These are phyloP conservation scores for Naegleria gruberi DNA, from an alignment of 208 protist genomes.

Conservation along the genomic window DNA sequence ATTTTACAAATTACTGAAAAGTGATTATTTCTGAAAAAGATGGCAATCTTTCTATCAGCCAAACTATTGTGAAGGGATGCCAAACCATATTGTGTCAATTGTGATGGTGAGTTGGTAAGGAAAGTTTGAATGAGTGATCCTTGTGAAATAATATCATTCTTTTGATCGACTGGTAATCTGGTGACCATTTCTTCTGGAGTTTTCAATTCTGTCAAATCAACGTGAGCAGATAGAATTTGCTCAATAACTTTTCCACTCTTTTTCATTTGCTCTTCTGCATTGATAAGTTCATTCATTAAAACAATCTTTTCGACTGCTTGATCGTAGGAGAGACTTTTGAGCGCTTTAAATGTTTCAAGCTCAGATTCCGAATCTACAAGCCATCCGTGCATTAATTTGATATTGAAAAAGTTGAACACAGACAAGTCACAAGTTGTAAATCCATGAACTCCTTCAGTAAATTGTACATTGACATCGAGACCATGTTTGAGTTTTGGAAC, in stretches of 20 bases:
- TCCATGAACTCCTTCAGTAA: neutral
- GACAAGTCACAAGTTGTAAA: neutral
- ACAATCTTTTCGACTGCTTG: conserved; percentile 17
- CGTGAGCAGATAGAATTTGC: no score
- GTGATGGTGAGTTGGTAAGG: neutral
- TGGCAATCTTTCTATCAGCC: neutral
- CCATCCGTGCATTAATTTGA: conserved; percentile 15
- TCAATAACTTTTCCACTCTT: no score
- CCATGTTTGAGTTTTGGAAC: conserved; percentile 12
- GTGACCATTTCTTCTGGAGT: neutral
- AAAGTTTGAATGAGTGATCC: neutral
- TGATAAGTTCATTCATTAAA: neutral
- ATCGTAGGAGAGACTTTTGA: neutral
- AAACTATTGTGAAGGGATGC: neutral
- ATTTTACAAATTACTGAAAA: conserved; percentile 7
- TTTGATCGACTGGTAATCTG: neutral
- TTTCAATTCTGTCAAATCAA: neutral
- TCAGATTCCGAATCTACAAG: conserved; percentile 7
- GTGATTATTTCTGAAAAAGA: conserved; percentile 27
- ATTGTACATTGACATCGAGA: conserved; percentile 18
- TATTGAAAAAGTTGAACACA: neutral
- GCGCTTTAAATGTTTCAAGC: neutral
- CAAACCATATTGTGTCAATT: conserved; percentile 17
- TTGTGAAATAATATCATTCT: neutral
- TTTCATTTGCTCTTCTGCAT: neutral